phyloP scores from a whole-genome alignment of 2,329 filamentous ascomycete species.

The Seiridium unicorne region DNA sequence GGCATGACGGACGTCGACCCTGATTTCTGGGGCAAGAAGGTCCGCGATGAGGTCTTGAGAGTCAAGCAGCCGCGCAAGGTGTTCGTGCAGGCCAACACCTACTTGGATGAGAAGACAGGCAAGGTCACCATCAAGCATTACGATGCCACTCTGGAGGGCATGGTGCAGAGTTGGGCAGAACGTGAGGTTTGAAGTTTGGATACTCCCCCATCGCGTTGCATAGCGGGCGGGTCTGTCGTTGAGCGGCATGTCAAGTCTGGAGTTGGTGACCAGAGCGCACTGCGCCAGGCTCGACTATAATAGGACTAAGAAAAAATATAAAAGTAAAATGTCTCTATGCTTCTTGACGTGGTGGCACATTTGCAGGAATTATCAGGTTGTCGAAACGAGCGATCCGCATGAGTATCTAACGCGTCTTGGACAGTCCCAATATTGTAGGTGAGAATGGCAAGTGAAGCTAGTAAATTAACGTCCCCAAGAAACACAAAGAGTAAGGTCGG shows the following conservation, averaged over 20 bases:
- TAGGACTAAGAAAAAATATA: too few species aligned
- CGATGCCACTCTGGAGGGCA: conserved; percentile 73
- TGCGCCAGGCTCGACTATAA: neutral
- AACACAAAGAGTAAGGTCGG: too few species aligned
- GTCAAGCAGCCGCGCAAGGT: conserved; percentile 85
- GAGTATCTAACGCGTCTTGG: too few species aligned
- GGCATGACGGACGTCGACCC: conserved; percentile 79
- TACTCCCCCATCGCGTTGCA: neutral
- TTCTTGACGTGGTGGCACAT: too few species aligned
- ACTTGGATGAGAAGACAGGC: conserved; percentile 64
- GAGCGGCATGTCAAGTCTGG: too few species aligned
- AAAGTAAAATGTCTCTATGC: too few species aligned
- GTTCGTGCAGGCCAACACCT: conserved; percentile 92
- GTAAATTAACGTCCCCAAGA: too few species aligned
- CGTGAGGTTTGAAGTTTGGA: conserved; percentile 37
- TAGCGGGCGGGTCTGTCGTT: neutral
- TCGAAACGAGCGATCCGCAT: too few species aligned
- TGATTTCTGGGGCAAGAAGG: conserved; percentile 79
- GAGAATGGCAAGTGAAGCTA: too few species aligned
- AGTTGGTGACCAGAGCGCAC: neutral
- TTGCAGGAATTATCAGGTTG: too few species aligned
- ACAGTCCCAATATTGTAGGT: too few species aligned
- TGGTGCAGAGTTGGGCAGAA: conserved; percentile 81
- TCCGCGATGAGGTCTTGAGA: conserved; percentile 71
- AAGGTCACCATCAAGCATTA: conserved; percentile 82